phyloP scores from a whole-genome alignment of 164 flowering plant species.

The Akebia trifoliata region DNA sequence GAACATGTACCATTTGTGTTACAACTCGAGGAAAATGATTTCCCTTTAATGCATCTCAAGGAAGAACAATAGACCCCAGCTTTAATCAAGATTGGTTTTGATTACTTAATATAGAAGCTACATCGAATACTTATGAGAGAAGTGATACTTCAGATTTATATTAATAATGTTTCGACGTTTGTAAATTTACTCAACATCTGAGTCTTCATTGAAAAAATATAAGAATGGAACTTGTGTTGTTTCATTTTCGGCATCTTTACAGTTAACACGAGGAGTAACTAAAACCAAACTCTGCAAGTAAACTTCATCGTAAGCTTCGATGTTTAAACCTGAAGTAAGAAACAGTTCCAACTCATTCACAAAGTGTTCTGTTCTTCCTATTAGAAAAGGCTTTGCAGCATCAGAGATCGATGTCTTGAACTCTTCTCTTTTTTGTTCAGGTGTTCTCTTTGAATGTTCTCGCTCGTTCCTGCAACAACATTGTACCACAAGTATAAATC shows the following conservation, averaged over 20 bases:
- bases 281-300: slow-evolving; percentile 47
- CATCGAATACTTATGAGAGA: too few species aligned
- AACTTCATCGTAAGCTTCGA: slow-evolving; percentile 76
- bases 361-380: slow-evolving; percentile 55
- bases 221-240: slow-evolving; percentile 29
- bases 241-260: slow-evolving; percentile 17
- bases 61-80: too few species aligned
- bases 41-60: too few species aligned
- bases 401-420: slow-evolving; percentile 48
- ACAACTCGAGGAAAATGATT: too few species aligned
- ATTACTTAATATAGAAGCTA: too few species aligned
- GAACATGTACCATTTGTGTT: too few species aligned
- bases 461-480: slow-evolving; percentile 34
- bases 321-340: slow-evolving; percentile 68
- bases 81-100: too few species aligned
- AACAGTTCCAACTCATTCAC: slow-evolving; percentile 76
- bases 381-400: slow-evolving; percentile 68
- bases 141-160: too few species aligned
- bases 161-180: neutral
- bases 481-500: neutral
- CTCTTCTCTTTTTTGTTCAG: slow-evolving; percentile 37
- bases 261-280: slow-evolving; percentile 23
- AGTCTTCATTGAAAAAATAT: slow-evolving; percentile 51
- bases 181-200: slow-evolving; percentile 34
- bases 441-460: slow-evolving; percentile 11